Percentiles rank a stretch among this genome's conserved stretches.
These are phyloP conservation scores for Saccharomyces pastorianus DNA, from an alignment of 1,139 yeast genomes.

Conservation along the genomic window DNA sequence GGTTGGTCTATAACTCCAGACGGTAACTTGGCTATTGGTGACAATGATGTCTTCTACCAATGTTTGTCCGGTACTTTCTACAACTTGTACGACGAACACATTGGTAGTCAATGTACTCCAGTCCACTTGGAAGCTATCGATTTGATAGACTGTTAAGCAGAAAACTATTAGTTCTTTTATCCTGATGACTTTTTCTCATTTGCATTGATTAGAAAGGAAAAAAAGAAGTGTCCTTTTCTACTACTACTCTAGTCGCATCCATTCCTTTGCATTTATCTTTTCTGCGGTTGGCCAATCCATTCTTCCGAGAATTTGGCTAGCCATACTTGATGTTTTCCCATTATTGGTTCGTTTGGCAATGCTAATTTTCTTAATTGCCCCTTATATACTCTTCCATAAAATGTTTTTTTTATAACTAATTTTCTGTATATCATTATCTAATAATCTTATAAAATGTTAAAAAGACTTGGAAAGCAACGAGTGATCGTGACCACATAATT, in stretches of 20 bases:
- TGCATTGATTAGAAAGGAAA: neutral
- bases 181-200: neutral
- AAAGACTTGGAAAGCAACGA: neutral
- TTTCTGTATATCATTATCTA: neutral
- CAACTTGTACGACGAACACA: slow-evolving; percentile 67
- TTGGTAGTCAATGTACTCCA: slow-evolving; percentile 58
- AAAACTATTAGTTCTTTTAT: neutral
- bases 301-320: neutral
- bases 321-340: neutral
- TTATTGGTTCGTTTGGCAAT: neutral
- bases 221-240: neutral
- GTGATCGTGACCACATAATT: neutral
- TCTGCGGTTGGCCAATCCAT: neutral
- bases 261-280: slow-evolving; percentile 9
- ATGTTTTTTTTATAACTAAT: neutral
- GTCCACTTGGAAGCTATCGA: slow-evolving; percentile 60
- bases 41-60: slow-evolving; percentile 59
- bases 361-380: neutral
- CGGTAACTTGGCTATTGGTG: slow-evolving; percentile 65
- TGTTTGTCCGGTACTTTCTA: slow-evolving; percentile 74
- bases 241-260: slow-evolving; percentile 6
- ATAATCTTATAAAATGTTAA: neutral
- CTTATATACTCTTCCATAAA: neutral
- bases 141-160: slow-evolving; percentile 48
- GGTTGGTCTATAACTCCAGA: slow-evolving; percentile 64